Conservation (phyloP, 305 asterid species). For the Euphrasia arctica region DNA sequence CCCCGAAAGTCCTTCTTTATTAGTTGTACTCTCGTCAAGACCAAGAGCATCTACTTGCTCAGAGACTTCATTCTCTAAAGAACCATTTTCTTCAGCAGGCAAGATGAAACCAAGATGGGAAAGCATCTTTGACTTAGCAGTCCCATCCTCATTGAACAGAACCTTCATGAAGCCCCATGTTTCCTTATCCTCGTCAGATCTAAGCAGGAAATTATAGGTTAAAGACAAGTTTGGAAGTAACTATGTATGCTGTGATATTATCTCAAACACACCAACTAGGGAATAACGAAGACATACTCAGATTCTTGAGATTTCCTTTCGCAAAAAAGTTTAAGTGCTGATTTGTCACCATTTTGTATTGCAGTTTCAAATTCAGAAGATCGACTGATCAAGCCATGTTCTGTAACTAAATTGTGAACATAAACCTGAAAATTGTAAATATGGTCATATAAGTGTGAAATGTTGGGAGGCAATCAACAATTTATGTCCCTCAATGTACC, state of each 20-base stretch:
- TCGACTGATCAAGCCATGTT: constrained; percentile 69
- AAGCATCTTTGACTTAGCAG: constrained; percentile 90
- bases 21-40: constrained; percentile 47
- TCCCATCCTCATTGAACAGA: constrained; percentile 94
- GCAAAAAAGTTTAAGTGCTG: constrained; percentile 78
- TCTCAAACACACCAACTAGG: constrained; percentile 19
- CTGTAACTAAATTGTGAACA: constrained; percentile 75
- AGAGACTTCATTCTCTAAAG: constrained; percentile 47
- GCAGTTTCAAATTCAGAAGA: constrained; percentile 93
- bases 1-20: constrained; percentile 46
- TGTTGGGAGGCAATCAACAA: constrained; percentile 13
- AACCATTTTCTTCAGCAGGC: constrained; percentile 60
- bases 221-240: constrained; percentile 22
- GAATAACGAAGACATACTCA: constrained; percentile 54
- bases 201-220: constrained; percentile 35
- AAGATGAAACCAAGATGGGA: constrained; percentile 86
- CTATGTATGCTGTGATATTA: constrained; percentile 14
- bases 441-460: constrained; percentile 23
- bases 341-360: constrained; percentile 77
- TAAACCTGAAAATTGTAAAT: constrained; percentile 51
- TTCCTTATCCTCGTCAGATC: constrained; percentile 89
- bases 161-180: constrained; percentile 95
- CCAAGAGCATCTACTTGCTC: constrained; percentile 66
- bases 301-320: constrained; percentile 84
- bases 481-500: constrained; percentile 37